Evolutionary conservation across 2,329 filamentous ascomycete genomes (phyloP).

Genomic region (Cordyceps militaris): DNA sequence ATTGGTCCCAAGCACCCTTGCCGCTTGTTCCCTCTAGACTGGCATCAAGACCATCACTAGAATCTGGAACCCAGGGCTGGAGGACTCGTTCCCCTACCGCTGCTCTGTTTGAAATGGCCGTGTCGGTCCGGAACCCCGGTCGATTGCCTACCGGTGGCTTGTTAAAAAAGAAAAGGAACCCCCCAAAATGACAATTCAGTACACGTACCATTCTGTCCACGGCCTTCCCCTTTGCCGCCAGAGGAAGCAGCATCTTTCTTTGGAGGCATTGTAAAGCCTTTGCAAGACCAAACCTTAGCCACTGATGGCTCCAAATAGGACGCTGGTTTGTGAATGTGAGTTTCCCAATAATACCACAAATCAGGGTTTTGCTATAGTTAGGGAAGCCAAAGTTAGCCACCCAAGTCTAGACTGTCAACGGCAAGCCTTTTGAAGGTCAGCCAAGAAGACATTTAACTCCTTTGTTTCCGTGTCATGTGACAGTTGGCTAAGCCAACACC

Average conservation of each 20-base stretch:
- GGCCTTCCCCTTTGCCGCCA: conserved; percentile 16
- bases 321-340: not conserved
- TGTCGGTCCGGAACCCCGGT: conserved; percentile 73
- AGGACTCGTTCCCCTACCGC: conserved; percentile 65
- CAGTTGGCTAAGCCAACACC: not conserved
- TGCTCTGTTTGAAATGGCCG: conserved; percentile 74
- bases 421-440: not conserved
- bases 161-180: conserved; percentile 12
- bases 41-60: conserved; percentile 54
- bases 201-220: conserved; percentile 31
- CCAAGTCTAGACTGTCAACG: not conserved
- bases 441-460: not conserved
- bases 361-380: conserved; percentile 6
- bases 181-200: not conserved
- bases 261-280: conserved; percentile 7
- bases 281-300: not conserved
- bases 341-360: conserved; percentile 6
- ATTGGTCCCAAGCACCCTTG: conserved; percentile 76
- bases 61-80: conserved; percentile 72
- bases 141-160: conserved; percentile 49
- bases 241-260: conserved; percentile 11
- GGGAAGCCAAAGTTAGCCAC: not conserved
- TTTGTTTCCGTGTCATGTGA: not conserved
- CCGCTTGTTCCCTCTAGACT: conserved; percentile 58
- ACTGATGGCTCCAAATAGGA: not conserved